Evolutionary conservation across 768 basidiomycete genomes (phyloP), one percentile per base, ranked within the genome.

Genomic region (Cytidiella melzeri): DNA sequence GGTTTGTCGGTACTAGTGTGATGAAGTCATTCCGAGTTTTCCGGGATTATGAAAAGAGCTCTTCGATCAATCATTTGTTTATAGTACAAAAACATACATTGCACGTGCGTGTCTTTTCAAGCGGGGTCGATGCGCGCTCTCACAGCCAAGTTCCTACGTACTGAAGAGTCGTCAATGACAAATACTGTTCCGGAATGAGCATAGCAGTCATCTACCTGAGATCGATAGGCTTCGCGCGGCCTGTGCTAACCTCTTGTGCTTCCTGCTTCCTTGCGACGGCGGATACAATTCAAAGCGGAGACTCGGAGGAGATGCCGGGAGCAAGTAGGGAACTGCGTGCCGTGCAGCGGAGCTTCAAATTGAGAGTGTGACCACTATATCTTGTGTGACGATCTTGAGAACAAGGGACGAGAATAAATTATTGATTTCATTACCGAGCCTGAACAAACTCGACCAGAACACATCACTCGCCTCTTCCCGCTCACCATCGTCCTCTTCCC

Each of bases 321-420:
- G 10, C 10, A 36, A 5, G 28, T 37, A 37, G 19, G 34, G 15
- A 15, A 43, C 42, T n/a, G 42, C 42, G 42, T 13, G n/a, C 42
- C 24, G 10, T 18, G 10, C 34, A 36, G 10, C 34, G 18, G 10
- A 36, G n/a, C 6, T 20, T 21, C 18, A 24, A 13, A 9, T 36
- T 47, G 46, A 47, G n/a, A 34, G 30, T 40, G 47, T 48, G 39
- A 48, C 47, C 27, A 48, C 47, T 48, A 41, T 41, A 48, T 48
- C 47, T 20, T 19, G 24, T 27, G 47, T 48, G 47, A 48, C 47
- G 47, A 47, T 37, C 36, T 47, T 12, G 47, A 18, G 47, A 45
- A 45, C 44, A 45, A 45, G 44, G 44, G 44, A 45, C 44, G 25
- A 34, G 25, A 18, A 45, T 19, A 25, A 10, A 19, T 43, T n/a